Base-by-base conservation (phyloP, 139 green algal genomes). In the Mesotaenium endlicherianum region DNA sequence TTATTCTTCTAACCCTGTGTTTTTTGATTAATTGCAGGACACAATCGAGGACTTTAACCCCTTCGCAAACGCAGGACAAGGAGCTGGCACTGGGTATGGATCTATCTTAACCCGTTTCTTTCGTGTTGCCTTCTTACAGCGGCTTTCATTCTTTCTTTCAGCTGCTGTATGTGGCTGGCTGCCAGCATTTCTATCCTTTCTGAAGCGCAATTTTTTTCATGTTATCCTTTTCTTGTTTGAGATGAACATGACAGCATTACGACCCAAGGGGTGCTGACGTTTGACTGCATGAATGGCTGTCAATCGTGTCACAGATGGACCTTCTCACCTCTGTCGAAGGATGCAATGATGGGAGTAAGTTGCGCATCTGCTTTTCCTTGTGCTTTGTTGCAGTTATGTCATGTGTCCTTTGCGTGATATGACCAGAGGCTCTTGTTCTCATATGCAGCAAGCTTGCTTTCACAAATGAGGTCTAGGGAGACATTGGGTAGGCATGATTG, bases 41-140 rank as follows among this genome's bases (percentile, higher is more conserved):
- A 97, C 94, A 3, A 93, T 97, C 1, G 88, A 93, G 40, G 86
- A 93, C 79, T 93, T 91, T 87, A 94, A 93, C 77, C 89, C 92
- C 2, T 96, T 95, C 69, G 83, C 59, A 59, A 45, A 83, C 5
- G 50, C 26, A 20, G 43, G 59, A 5, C 5, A 31, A 36, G 80
- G 80, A 2, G n/a, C 41, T 5, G 80, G 80, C 50, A 86, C 80
- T 26, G 80, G 80, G 68, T 86, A 64, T 75, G 78, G 47, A 57
- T 57, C 8, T 8, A 57, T 57, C 47, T 11, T 26, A 11, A 57
- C 8, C 8, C 47, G 8, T 8, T 8, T 57, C 47, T 57, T 16
- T 70, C 8, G 26, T 39, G 58, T 36, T 39, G 58, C 5, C 8
- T 5, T 16, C 26, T 39, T 70, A 34, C 11, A 16, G 26, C 11